Conservation (phyloP, 352 stramenopile genomes). For the Pythium coloratum region DNA sequence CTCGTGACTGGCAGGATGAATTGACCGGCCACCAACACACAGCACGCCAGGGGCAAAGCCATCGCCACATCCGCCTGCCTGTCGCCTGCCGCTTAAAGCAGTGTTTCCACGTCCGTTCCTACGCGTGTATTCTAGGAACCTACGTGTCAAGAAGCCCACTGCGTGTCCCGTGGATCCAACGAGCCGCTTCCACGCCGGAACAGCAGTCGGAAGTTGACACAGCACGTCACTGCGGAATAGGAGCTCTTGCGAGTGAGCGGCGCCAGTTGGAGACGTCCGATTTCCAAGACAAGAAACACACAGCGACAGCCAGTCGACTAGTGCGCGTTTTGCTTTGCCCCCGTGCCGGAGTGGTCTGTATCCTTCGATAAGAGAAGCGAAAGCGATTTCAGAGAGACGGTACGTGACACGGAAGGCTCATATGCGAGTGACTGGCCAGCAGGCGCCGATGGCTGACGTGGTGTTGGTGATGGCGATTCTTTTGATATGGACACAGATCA, state of each 20-base stretch:
- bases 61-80: slow-evolving; percentile 1
- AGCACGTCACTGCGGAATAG: background rate
- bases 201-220: background rate
- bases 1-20: slow-evolving; percentile 5
- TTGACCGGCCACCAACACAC: background rate
- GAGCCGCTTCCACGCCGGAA: background rate
- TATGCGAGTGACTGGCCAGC: slow-evolving; percentile 7
- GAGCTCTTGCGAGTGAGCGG: background rate
- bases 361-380: background rate
- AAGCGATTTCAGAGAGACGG: background rate
- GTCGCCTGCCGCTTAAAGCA: slow-evolving; percentile 4
- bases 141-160: background rate
- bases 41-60: background rate
- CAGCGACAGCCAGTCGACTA: slow-evolving; percentile 3
- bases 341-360: background rate
- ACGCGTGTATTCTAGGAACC: background rate
- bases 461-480: background rate
- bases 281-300: background rate
- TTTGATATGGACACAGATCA: slow-evolving; percentile 1
- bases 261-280: background rate
- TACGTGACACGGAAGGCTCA: background rate
- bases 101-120: background rate
- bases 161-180: slow-evolving; percentile 2
- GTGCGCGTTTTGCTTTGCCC: slow-evolving; percentile 12
- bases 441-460: background rate